Evolutionary conservation across 129 eudicot genomes (phyloP).

Genomic region (Pseudognaphalium luteoalbum): DNA sequence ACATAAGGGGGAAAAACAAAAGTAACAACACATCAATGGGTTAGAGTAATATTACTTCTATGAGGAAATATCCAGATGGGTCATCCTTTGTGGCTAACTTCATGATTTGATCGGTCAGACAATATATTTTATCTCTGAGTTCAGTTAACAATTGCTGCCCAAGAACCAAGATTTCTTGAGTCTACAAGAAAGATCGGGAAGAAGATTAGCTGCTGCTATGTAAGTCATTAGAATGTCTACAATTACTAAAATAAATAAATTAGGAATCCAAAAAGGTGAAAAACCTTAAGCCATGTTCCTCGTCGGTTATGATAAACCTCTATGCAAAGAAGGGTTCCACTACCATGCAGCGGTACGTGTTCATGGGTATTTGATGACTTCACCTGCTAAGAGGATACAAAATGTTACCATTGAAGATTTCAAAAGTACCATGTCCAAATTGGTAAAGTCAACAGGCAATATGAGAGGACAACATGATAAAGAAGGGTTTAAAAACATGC

Average conservation of each 20-base stretch:
- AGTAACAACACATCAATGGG: neutral
- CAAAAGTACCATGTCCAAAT: slow-evolving; percentile 5
- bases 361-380: slow-evolving; percentile 45
- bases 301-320: slow-evolving; percentile 66
- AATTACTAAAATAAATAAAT: neutral
- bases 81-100: slow-evolving; percentile 50
- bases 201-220: neutral
- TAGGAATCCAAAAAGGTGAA: neutral
- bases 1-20: neutral
- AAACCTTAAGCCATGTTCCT: slow-evolving; percentile 51
- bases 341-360: slow-evolving; percentile 50
- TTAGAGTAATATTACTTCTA: slow-evolving; percentile 49
- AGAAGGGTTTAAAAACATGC: neutral
- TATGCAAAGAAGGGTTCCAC: slow-evolving; percentile 62
- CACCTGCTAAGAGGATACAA: slow-evolving; percentile 42
- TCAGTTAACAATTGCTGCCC: slow-evolving; percentile 72
- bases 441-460: neutral
- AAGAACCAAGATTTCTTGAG: slow-evolving; percentile 84
- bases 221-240: slow-evolving; percentile 1
- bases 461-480: neutral
- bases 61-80: slow-evolving; percentile 86
- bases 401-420: slow-evolving; percentile 4
- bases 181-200: slow-evolving; percentile 40
- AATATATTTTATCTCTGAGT: slow-evolving; percentile 72
- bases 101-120: slow-evolving; percentile 79